Evolutionary conservation across 306 rosid species (phyloP), one percentile per base, ranked within the genome.

Genomic region (Prunus davidiana): DNA sequence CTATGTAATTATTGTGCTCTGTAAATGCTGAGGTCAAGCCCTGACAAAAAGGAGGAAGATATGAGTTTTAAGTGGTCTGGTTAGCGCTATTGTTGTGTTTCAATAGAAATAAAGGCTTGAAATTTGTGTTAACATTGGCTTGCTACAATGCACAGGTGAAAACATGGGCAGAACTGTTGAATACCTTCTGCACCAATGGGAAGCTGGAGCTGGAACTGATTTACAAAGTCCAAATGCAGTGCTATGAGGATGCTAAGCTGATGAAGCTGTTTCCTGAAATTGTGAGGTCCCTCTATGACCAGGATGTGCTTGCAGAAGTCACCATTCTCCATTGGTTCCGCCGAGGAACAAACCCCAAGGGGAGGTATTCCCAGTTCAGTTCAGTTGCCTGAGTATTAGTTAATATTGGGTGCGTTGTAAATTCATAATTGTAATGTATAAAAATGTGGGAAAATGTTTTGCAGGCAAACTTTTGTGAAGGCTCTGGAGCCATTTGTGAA

Each of bases 171-270:
- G 6, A 81, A 79, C 85, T 96, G 82, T 73, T 96, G 96, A 96
- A 89, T 77, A 67, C 93, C 47, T 96, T 92, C 88, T 96, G 99
- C 85, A 91, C 96, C 76, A 89, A 62, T 67, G 99, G 94, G 87
- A 96, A 93, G 67, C 99, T 96, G 57, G 99, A 96, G 91, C 90
- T 96, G 85, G 99, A 96, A 77, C 93, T 96, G 76, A 84, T 92
- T 61, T 96, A 96, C 96, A 96, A 96, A 83, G 99, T 96, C 55
- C 99, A 96, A 84, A 96, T 93, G 98, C 98, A 92, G 88, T 96
- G 99, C 89, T 96, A 96, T 64, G 99, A 96, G 91, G 99, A 96
- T 86, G 97, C 99, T 24, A 96, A 96, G 88, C 88, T 96, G 83
- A 96, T 96, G 99, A 96, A 96, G 84, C 93, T 96, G 56, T 96